Evolutionary conservation across 1,139 yeast genomes (phyloP).

Genomic region (Taphrina betulina): DNA sequence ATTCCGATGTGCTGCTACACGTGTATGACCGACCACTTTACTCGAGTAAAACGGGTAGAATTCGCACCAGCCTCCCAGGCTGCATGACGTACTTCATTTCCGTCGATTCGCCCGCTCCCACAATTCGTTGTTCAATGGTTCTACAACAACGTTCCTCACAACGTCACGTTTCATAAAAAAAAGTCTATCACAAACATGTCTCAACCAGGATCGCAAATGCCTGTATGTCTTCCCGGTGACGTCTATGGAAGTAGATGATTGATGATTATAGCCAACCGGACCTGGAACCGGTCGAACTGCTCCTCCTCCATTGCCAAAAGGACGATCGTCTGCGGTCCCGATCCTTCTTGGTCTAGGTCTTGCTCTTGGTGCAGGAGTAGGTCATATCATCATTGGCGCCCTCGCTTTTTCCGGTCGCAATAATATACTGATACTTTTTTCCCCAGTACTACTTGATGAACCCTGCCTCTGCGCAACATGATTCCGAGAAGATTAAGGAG

Average conservation of each 20-base stretch:
- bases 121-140: no score
- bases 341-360: constrained; percentile 27
- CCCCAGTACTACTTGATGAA: constrained; percentile 32
- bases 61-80: no score
- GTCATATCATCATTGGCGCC: no score
- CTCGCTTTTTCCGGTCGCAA: no score
- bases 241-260: no score
- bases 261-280: constrained; percentile 9
- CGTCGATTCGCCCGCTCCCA: no score
- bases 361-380: constrained; percentile 28
- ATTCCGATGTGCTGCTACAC: no score
- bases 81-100: no score
- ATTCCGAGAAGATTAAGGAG: constrained; percentile 29
- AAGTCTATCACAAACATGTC: background rate
- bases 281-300: constrained; percentile 23
- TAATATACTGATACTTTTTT: no score
- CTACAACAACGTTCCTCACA: no score
- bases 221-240: background rate
- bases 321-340: constrained; percentile 11
- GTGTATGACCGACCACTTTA: no score
- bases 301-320: constrained; percentile 26
- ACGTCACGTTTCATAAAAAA: background rate
- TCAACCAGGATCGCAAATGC: constrained; percentile 27
- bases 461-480: constrained; percentile 26
- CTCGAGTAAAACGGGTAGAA: no score